Percentiles rank a stretch among this genome's conserved stretches.
Evolutionary conservation across 1,284 basidiomycete genomes (phyloP).

Genomic region (Trichosporon asahii): DNA sequence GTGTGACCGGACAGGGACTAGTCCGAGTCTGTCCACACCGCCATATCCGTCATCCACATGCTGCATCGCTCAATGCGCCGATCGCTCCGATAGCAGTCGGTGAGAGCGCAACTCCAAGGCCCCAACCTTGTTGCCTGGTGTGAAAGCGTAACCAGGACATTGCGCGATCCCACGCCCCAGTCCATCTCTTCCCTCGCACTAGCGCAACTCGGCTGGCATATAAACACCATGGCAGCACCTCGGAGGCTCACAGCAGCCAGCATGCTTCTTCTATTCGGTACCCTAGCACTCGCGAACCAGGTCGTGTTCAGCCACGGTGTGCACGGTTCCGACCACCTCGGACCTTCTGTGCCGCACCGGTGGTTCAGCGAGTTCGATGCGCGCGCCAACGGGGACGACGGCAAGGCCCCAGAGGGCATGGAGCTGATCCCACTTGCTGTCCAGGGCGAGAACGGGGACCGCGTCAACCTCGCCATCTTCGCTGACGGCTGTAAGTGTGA

Average conservation of each 20-base stretch:
- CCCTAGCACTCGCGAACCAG: not conserved
- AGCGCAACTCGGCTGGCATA: not conserved
- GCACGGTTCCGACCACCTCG: not conserved
- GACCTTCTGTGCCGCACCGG: constrained; percentile 1
- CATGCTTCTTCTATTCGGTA: not conserved
- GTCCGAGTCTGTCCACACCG: not conserved
- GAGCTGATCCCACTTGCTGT: constrained; percentile 61
- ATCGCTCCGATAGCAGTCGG: not conserved
- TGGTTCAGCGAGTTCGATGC: not conserved
- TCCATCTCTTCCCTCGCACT: not conserved
- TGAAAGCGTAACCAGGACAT: not conserved
- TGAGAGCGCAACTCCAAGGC: not conserved
- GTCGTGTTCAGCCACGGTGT: constrained; percentile 1
- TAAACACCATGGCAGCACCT: not conserved
- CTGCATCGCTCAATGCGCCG: not conserved
- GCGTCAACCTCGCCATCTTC: constrained; percentile 75
- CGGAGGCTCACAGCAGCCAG: not conserved
- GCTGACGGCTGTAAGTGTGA: constrained; percentile 78
- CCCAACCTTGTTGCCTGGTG: not conserved
- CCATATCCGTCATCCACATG: not conserved
- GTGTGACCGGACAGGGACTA: not conserved
- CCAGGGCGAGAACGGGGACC: constrained; percentile 63
- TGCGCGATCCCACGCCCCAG: not conserved
- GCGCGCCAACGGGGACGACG: not conserved
- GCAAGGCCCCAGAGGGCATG: constrained; percentile 41